Evolutionary conservation across 139 green algal genomes (phyloP), one percentile per base, ranked within the genome.

Genomic region (Nannochloris sp.): DNA sequence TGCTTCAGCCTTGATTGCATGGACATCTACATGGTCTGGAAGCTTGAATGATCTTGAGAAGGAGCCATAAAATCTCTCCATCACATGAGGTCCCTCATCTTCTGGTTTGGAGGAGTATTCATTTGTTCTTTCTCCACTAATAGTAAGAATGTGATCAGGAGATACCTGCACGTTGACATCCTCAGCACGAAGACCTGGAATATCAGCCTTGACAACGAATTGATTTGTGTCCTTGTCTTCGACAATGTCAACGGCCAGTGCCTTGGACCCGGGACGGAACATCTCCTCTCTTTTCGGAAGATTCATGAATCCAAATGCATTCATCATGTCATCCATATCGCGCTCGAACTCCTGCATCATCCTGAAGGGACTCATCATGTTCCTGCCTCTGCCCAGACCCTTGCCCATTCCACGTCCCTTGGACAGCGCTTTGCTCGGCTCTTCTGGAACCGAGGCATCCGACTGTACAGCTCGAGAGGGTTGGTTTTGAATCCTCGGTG

Each of bases 251-350:
- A 66, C 33, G 10, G 60, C 60, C 13, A 66, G 5, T 28, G 60
- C 14, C 36, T 40, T 64, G 40, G 58, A 20, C 8, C 12, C 12
- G 6, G 58, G 20, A 56, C 20, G 58, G 12, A 40, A 53, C 20
- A 66, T 26, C 26, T 16, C 25, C 17, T 26, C 9, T 66, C 36
- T 29, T 66, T 49, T 6, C 11, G 20, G 17, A 59, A 31, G n/a
- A 31, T 44, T 49, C n/a, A 14, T 66, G 36, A 53, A 14, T n/a
- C 60, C 60, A 66, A 66, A 66, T 25, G 14, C 12, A 20, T 44
- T n/a, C 60, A 66, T 66, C 60, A 66, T 66, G 33, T 66, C 26
- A 17, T 66, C 20, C 60, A 66, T 66, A 0, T 66, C 46, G 13
- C 33, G 25, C 36, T 66, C 60, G n/a, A 66, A 66, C 6, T 30